These are phyloP conservation scores for Saprolegnia parasitica DNA, from an alignment of 352 stramenopile species.

Conservation along the genomic window DNA sequence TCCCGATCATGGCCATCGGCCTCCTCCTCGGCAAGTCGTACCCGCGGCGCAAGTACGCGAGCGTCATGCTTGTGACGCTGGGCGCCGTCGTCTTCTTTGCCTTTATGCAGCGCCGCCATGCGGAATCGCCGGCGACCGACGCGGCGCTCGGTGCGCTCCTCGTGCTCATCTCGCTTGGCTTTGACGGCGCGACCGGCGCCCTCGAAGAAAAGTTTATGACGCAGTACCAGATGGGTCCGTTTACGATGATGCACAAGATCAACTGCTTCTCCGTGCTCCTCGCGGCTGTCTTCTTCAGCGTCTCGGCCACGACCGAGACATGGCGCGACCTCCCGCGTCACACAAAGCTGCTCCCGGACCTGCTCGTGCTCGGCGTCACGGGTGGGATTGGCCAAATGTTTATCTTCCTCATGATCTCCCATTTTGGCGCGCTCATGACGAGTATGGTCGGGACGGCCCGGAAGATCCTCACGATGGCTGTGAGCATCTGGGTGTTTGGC, in stretches of 20 bases:
- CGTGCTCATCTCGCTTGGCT: constrained; percentile 86
- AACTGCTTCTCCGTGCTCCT: constrained; percentile 46
- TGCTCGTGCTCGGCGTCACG: constrained; percentile 22
- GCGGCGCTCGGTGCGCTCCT: constrained; percentile 63
- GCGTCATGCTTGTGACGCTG: constrained; percentile 76
- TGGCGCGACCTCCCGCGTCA: not conserved
- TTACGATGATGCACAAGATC: constrained; percentile 92
- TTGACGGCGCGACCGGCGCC: constrained; percentile 85
- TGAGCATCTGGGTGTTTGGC: constrained; percentile 27
- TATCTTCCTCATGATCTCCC: constrained; percentile 30
- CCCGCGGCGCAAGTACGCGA: constrained; percentile 83
- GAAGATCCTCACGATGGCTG: constrained; percentile 28
- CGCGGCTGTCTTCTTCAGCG: constrained; percentile 3
- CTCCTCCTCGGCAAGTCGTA: constrained; percentile 83
- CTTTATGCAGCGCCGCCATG: constrained; percentile 23
- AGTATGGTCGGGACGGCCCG: constrained; percentile 21
- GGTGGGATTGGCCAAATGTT: constrained; percentile 30
- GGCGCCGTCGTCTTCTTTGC: constrained; percentile 73
- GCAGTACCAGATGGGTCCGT: constrained; percentile 83
- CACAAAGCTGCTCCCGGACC: not conserved
- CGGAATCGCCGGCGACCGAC: not conserved
- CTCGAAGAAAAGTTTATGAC: constrained; percentile 92
- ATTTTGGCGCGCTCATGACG: constrained; percentile 30
- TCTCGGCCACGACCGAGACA: not conserved
- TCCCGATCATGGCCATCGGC: constrained; percentile 89